Evolutionary conservation across 192 early-diverging fungal species (phyloP), one percentile per base, ranked within the genome.

Genomic region (Backusella tuberculispora): DNA sequence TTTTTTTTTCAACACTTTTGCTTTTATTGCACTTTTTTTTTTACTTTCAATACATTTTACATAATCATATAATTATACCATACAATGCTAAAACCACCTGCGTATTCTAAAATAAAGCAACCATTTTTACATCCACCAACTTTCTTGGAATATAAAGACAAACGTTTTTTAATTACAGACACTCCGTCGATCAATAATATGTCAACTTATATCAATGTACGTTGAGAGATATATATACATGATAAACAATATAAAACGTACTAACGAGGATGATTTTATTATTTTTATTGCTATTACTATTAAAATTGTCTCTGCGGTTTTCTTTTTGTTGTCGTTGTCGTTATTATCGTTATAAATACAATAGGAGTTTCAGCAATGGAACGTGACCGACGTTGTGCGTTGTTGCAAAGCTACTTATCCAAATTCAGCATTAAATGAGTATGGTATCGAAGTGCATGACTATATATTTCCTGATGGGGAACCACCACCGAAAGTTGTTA

Each of bases 361-460:
- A 48, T 63, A 92, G 89, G 93, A 95, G 83, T 86, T 95, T 67
- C 77, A 84, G 60, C 81, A 80, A 45, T 86, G 87, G 50, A 75
- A 85, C 50, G 89, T 91, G 7, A 92, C 85, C 38, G 92, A 95
- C 53, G 91, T 95, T 13, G 92, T 95, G 7, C 87, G 94, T 15
- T 92, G 91, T 3, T 94, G 94, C 72, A 92, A 95, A 64, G 92
- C 94, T 3, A 94, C 94, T 26, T 95, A 95, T 81, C 76, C 84
- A 14, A 85, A 81, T 19, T 79, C 77, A 6, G 73, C 78, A 10
- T 60, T 94, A 42, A 80, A 81, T 2, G 76, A 80, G 8, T 75
- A 85, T 14, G 90, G 90, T 41, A 92, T 95, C 66, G 74, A 85
- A 72, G 89, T 94, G 8, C 88, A 92, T 83, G 89, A 92, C 76